Percentiles rank a stretch among this genome's conserved stretches.
These are phyloP conservation scores for Amanita polypyramis DNA, from an alignment of 768 basidiomycete genomes.

Conservation along the genomic window DNA sequence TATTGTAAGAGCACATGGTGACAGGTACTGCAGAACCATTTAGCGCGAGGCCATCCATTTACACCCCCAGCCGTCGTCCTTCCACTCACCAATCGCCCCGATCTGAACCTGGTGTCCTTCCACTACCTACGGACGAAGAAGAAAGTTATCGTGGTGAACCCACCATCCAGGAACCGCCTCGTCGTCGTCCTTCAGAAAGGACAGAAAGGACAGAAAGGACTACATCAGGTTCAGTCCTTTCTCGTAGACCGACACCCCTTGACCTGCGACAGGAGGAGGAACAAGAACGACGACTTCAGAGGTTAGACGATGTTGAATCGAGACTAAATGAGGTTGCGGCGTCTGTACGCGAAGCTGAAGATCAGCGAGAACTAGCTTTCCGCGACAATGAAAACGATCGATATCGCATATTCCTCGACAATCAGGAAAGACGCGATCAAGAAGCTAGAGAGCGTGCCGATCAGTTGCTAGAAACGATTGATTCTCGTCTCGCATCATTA, in stretches of 20 bases:
- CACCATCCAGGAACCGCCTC: slow-evolving; percentile 1
- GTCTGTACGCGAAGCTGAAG: slow-evolving; percentile 49
- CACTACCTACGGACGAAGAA: background rate
- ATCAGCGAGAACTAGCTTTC: slow-evolving; percentile 55
- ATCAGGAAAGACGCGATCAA: slow-evolving; percentile 45
- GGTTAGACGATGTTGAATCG: slow-evolving; percentile 44
- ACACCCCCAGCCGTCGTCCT: slow-evolving; percentile 1
- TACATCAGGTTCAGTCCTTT: slow-evolving; percentile 9
- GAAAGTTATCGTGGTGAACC: slow-evolving; percentile 4
- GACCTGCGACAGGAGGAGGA: slow-evolving; percentile 30
- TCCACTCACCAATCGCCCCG: background rate
- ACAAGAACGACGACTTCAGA: slow-evolving; percentile 43
- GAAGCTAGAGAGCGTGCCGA: slow-evolving; percentile 45
- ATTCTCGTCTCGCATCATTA: slow-evolving; percentile 26
- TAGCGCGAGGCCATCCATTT: slow-evolving; percentile 5
- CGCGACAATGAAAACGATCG: slow-evolving; percentile 55
- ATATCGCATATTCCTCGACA: slow-evolving; percentile 47
- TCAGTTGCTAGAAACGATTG: slow-evolving; percentile 30
- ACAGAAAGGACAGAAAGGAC: too few relatives aligned
- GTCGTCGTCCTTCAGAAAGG: background rate
- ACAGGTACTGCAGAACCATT: slow-evolving; percentile 1
- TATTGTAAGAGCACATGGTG: background rate
- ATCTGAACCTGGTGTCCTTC: background rate
- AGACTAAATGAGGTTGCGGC: slow-evolving; percentile 37
- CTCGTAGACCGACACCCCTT: slow-evolving; percentile 26